Percentiles rank a stretch among this genome's conserved stretches.
phyloP scores from a whole-genome alignment of 345 rosid genomes.

The Atalantia buxifolia region DNA sequence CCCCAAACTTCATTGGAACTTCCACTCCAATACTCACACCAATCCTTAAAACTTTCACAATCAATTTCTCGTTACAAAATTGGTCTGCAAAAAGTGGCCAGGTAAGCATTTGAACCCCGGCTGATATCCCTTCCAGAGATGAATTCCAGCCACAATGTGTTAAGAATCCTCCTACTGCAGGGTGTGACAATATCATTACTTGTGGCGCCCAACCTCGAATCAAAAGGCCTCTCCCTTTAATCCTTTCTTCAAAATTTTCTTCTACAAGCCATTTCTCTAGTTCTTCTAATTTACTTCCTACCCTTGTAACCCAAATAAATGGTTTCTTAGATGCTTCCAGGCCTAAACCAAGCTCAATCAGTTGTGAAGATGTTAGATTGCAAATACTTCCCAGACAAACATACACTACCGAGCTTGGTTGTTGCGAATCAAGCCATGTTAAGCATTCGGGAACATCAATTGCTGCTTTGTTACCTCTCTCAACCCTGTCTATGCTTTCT shows the following conservation, averaged over 20 bases:
- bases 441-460: background rate
- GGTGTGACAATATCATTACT: constrained; percentile 23
- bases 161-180: constrained; percentile 22
- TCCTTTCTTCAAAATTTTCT: background rate
- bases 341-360: background rate
- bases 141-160: constrained; percentile 26
- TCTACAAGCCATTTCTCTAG: background rate
- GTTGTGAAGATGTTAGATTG: background rate
- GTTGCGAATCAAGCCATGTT: background rate
- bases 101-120: constrained; percentile 16
- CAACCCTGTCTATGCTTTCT: background rate
- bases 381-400: background rate
- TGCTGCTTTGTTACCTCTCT: background rate
- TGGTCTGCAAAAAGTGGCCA: constrained; percentile 28
- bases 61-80: constrained; percentile 20
- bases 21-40: background rate
- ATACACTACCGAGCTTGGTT: background rate
- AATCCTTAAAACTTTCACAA: background rate
- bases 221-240: constrained; percentile 13
- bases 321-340: background rate
- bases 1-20: background rate
- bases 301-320: background rate
- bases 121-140: constrained; percentile 17
- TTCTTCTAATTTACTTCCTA: background rate
- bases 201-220: constrained; percentile 30